Conservation (phyloP, 2,329 filamentous ascomycete species). For the Calonectria pseudoturangicola region DNA sequence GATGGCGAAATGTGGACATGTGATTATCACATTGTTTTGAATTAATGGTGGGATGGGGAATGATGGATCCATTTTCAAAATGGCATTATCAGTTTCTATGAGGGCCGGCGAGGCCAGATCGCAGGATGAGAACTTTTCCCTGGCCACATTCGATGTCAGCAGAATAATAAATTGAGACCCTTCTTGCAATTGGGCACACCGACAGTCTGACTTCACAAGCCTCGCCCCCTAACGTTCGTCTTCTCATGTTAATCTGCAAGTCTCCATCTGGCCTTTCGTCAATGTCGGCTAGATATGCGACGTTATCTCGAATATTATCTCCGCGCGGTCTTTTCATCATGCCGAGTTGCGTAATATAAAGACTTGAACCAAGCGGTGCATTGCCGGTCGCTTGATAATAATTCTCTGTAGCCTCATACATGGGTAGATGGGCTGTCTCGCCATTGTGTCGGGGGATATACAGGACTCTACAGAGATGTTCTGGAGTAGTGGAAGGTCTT, state of each 20-base stretch:
- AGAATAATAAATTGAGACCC: neutral
- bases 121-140: neutral
- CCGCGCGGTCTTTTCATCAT: slow-evolving; percentile 13
- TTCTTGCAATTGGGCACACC: neutral
- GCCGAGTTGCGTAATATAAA: neutral
- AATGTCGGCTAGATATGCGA: slow-evolving; percentile 2
- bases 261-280: too few species aligned
- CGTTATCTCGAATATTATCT: neutral
- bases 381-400: neutral
- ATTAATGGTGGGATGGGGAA: neutral
- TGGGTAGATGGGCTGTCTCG: slow-evolving; percentile 1
- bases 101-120: neutral
- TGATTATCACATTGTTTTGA: neutral
- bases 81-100: slow-evolving; percentile 1
- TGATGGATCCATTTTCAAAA: neutral
- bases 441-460: neutral
- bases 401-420: slow-evolving; percentile 3
- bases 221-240: neutral
- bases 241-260: neutral
- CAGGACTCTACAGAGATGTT: neutral
- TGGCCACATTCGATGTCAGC: neutral
- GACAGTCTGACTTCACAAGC: slow-evolving; percentile 6
- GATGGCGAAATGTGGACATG: slow-evolving; percentile 9
- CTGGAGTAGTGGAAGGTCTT: neutral
- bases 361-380: slow-evolving; percentile 11